These are phyloP conservation scores for Botrytis tulipae DNA, from an alignment of 2,329 filamentous ascomycete species.

Conservation along the genomic window DNA sequence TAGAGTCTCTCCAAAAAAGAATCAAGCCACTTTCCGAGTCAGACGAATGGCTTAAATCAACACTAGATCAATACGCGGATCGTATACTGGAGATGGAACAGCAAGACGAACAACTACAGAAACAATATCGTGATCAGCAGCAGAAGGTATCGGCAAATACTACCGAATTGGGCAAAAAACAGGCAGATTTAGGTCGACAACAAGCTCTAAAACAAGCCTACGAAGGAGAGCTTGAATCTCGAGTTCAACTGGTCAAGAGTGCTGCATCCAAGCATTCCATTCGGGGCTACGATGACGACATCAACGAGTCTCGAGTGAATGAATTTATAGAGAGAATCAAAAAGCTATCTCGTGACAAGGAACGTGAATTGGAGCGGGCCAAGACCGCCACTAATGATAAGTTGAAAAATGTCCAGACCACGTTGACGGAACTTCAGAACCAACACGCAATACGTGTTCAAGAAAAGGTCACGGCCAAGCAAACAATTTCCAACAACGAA, in stretches of 20 bases:
- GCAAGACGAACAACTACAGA: constrained; percentile 61
- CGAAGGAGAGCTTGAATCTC: constrained; percentile 72
- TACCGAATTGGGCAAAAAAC: constrained; percentile 50
- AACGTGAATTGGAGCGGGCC: constrained; percentile 70
- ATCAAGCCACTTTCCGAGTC: constrained; percentile 75
- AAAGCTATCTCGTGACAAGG: constrained; percentile 75
- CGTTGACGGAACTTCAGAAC: constrained; percentile 71
- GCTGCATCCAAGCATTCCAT: constrained; percentile 75
- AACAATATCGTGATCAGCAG: constrained; percentile 65
- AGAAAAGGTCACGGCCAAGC: constrained; percentile 69
- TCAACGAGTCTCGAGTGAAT: constrained; percentile 70
- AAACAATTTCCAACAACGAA: constrained; percentile 72
- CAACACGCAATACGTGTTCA: constrained; percentile 70
- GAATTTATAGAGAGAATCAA: constrained; percentile 77
- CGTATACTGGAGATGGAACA: constrained; percentile 64
- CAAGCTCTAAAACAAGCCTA: constrained; percentile 86
- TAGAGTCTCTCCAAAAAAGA: constrained; percentile 70
- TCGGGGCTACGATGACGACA: constrained; percentile 76
- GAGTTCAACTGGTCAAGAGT: constrained; percentile 73
- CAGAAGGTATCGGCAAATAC: constrained; percentile 47
- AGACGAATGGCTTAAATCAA: constrained; percentile 70
- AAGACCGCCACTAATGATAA: constrained; percentile 74
- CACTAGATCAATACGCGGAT: constrained; percentile 74
- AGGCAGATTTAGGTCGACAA: constrained; percentile 70
- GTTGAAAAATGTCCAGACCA: constrained; percentile 67